Base-by-base conservation (phyloP, 179 eudicot species). In the Silene vulgaris region DNA sequence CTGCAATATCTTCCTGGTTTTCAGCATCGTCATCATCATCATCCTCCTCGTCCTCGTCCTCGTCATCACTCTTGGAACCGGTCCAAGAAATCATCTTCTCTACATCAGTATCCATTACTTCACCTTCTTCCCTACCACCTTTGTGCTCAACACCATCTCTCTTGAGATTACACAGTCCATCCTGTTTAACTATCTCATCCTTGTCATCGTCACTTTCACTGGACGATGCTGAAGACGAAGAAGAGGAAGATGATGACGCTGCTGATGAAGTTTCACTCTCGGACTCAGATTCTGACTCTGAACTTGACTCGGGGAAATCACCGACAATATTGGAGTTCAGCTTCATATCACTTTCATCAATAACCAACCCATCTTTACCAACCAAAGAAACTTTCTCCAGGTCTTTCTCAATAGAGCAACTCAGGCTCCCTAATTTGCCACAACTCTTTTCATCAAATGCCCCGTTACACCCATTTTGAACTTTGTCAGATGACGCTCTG, bases 91-190 rank as follows among this genome's bases (percentile, higher is more conserved):
- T 82, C 87, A 87, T 77, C 80, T 85, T 83, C 35, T 85, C 87
- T 61, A 35, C 84, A 76, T 86, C 93, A 70, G 90, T 77, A 60
- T 82, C 84, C 82, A 82, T 48, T 66, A 93, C 86, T 81, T 91
- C 89, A 74, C 93, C 95, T 78, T 89, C 92, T 85, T 93, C 90
- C 73, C 83, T 16, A 6, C 87, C 92, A 23, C 54, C 76, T 65
- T 77, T 69, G 65, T 43, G 78, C 78, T 77, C 71, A 75, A 35
- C 11, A 5, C 3, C 57, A 3, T 79, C 73, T 16, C 16, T 72
- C 70, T 76, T 68, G 17, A 45, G 59, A 12, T 80, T 59, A 75
- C 79, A 21, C 20, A 21, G 45, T 37, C 29, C 64, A 62, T 73
- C 74, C 23, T 77, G 63, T 29, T 71, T 74, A 3, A 73, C 77